Percentiles rank a stretch among this genome's conserved stretches.
Evolutionary conservation across 2,329 filamentous ascomycete species (phyloP).

Genomic region (Paraphaeosphaeria sporulosa): DNA sequence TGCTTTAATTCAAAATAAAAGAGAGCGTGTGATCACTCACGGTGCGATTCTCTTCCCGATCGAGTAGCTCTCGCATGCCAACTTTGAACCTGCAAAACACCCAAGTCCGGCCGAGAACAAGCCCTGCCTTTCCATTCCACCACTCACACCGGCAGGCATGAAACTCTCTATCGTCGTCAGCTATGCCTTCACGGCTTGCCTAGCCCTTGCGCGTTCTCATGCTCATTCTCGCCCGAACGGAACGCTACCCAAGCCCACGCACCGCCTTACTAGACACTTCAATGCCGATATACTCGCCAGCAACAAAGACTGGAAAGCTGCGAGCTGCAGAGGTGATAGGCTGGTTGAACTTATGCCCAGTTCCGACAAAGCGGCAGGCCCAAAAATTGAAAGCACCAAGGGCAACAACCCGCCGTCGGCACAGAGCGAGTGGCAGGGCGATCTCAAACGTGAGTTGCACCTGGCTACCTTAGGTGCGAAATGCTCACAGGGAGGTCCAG

Average conservation of each 20-base stretch:
- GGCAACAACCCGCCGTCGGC: slow-evolving; percentile 23
- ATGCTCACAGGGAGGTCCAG: not conserved
- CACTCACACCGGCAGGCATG: not conserved
- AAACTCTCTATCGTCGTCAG: not conserved
- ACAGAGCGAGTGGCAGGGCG: slow-evolving; percentile 24
- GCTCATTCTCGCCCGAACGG: not conserved
- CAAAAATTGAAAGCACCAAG: not conserved
- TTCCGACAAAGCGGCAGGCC: not conserved
- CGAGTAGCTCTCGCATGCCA: no score
- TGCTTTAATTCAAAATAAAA: no score
- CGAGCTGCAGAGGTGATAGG: not conserved
- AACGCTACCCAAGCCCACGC: not conserved
- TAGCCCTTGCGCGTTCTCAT: not conserved
- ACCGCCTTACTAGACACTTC: not conserved
- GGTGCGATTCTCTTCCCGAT: no score
- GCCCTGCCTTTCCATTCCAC: not conserved
- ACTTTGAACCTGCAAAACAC: no score
- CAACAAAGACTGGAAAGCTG: not conserved
- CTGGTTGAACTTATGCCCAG: not conserved
- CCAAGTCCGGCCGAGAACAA: no score
- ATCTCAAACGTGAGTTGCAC: slow-evolving; percentile 16
- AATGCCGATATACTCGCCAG: not conserved
- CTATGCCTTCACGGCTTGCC: not conserved
- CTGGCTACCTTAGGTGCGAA: not conserved
- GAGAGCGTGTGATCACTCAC: no score